phyloP scores from a whole-genome alignment of 2,329 filamentous ascomycete genomes.

The Xylariomycetidae sp. region DNA sequence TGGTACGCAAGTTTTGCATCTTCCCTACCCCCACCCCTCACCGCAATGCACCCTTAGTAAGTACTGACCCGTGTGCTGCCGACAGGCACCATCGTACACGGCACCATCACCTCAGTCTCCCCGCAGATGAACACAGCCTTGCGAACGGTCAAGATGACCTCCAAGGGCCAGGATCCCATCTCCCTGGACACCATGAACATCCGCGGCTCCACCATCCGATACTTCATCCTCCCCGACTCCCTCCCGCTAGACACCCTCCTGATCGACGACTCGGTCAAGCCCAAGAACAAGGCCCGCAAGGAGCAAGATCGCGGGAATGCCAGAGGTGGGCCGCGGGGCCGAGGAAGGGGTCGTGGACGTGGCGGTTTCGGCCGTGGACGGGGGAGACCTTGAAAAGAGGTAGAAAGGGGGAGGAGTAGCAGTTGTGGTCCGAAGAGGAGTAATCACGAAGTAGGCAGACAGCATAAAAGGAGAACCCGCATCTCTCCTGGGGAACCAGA shows the following conservation, averaged over 20 bases:
- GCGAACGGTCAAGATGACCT: slow-evolving; percentile 94
- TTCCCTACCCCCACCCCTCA: no score
- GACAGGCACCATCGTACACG: slow-evolving; percentile 87
- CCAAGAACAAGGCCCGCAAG: slow-evolving; percentile 99
- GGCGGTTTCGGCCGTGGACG: slow-evolving; percentile 52
- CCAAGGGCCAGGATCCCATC: slow-evolving; percentile 80
- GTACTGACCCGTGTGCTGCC: background rate
- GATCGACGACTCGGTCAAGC: slow-evolving; percentile 95
- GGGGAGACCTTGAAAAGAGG: slow-evolving; percentile 30
- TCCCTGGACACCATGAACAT: slow-evolving; percentile 94
- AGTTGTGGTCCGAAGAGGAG: no score
- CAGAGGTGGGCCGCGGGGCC: slow-evolving; percentile 49
- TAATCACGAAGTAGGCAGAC: no score
- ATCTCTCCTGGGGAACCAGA: no score
- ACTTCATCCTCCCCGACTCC: slow-evolving; percentile 93
- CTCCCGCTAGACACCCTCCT: slow-evolving; percentile 91
- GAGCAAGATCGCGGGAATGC: slow-evolving; percentile 62
- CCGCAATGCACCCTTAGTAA: no score
- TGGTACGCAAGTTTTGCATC: slow-evolving; percentile 67
- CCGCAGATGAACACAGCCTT: slow-evolving; percentile 98
- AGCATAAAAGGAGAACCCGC: no score
- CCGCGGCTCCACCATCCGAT: slow-evolving; percentile 91
- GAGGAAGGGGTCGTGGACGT: slow-evolving; percentile 47
- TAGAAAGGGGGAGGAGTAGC: no score
- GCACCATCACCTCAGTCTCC: slow-evolving; percentile 93